Conservation (phyloP, 306 rosid genomes). For the Begonia peltatifolia region DNA sequence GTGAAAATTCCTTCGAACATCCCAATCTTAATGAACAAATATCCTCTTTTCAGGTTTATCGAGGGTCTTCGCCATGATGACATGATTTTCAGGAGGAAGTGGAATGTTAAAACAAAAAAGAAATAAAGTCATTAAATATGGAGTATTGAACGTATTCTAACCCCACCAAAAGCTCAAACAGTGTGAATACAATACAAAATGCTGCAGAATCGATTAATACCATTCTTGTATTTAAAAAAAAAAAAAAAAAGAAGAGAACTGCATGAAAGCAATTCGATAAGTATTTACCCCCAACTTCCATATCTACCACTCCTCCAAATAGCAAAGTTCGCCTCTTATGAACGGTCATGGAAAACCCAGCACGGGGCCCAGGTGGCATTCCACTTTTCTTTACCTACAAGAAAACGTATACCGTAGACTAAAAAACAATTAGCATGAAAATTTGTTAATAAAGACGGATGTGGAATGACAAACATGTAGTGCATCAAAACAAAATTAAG, state of each 20-base stretch:
- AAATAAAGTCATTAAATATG: neutral
- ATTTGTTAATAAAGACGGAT: no score
- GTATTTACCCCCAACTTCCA: slow-evolving; percentile 77
- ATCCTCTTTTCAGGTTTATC: no score
- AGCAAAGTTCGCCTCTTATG: slow-evolving; percentile 84
- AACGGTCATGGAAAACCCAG: slow-evolving; percentile 92
- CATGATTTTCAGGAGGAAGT: no score
- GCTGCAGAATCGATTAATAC: neutral
- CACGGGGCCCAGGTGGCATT: slow-evolving; percentile 99
- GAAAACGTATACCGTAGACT: slow-evolving; percentile 4
- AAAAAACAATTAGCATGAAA: no score
- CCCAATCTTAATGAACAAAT: no score
- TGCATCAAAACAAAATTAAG: no score
- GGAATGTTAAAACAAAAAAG: no score
- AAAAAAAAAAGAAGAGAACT: no score
- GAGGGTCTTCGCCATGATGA: no score
- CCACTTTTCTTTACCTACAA: slow-evolving; percentile 86
- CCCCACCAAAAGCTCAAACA: neutral
- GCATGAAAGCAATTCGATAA: neutral
- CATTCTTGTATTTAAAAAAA: neutral
- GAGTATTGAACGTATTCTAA: neutral
- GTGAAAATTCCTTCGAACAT: no score
- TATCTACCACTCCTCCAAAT: slow-evolving; percentile 96
- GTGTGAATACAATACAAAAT: neutral
- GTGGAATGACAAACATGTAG: no score